phyloP scores from a whole-genome alignment of 73 alveolate species.

The Paramecium primaurelia region DNA sequence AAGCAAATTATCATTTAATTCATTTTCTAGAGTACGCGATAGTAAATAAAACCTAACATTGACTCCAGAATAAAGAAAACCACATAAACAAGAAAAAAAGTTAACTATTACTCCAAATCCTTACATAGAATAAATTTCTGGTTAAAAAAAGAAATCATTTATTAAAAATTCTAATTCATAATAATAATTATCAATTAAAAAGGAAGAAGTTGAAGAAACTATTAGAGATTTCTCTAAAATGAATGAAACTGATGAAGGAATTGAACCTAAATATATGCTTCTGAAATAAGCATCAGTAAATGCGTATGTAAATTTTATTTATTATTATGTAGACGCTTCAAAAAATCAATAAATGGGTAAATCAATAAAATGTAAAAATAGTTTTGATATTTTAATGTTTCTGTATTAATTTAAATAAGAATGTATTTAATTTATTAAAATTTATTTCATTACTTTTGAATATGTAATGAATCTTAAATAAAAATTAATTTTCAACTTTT shows the following conservation, averaged over 20 bases:
- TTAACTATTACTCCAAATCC: neutral
- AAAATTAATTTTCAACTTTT: too few species aligned
- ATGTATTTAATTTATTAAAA: neutral
- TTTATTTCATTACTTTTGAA: too few species aligned
- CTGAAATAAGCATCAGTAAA: neutral
- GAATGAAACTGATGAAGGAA: constrained; percentile 10
- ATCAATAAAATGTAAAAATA: neutral
- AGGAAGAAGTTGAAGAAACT: constrained; percentile 15
- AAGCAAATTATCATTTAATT: neutral
- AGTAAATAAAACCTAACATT: neutral
- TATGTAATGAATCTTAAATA: neutral
- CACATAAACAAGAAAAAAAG: neutral
- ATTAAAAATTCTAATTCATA: neutral
- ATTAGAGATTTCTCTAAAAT: constrained; percentile 37
- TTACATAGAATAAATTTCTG: neutral
- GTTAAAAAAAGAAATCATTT: neutral
- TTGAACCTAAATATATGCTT: neutral
- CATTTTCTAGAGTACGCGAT: neutral
- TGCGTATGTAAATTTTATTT: neutral
- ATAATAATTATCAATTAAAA: neutral
- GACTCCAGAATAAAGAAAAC: neutral
- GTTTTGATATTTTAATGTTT: neutral
- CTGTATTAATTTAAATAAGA: neutral
- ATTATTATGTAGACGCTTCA: neutral
- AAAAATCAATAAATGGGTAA: neutral